Conservation (phyloP, 73 alveolate genomes). For the Symbiodinium pilosum region DNA sequence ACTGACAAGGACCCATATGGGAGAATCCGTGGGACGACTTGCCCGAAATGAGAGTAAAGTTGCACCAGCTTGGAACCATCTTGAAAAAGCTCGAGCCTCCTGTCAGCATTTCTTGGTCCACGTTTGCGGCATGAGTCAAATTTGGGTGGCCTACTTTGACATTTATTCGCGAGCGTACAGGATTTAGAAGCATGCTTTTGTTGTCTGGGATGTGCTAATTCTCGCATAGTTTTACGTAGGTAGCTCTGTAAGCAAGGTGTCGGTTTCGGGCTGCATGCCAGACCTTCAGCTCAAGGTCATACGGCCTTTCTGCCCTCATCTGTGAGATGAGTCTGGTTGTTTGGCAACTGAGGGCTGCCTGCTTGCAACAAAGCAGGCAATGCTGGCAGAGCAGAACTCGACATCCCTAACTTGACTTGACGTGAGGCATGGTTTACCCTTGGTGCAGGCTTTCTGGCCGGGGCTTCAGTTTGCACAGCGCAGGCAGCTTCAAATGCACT, state of each 20-base stretch:
- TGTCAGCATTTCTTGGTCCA: too few species aligned
- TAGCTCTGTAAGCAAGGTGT: too few species aligned
- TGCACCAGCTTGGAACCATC: background rate
- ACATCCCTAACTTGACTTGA: too few species aligned
- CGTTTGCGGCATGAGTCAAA: too few species aligned
- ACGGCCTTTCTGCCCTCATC: background rate
- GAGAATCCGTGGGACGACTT: background rate
- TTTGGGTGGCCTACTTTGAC: too few species aligned
- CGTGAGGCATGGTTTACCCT: background rate
- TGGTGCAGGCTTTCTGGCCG: background rate
- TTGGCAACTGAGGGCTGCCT: background rate
- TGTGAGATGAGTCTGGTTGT: background rate
- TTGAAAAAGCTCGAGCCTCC: background rate
- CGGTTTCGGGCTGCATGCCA: too few species aligned
- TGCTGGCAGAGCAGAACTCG: too few species aligned
- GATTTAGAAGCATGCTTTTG: too few species aligned
- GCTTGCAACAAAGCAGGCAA: background rate
- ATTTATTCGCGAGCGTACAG: too few species aligned
- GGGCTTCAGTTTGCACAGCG: background rate
- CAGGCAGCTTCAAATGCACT: background rate
- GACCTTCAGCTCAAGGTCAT: too few species aligned
- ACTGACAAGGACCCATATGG: background rate
- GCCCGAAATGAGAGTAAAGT: background rate
- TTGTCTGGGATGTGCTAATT: too few species aligned
- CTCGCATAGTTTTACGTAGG: too few species aligned